A percentile compares a stretch with the other conserved stretches of the same genome.
phyloP scores from a whole-genome alignment of 257 asterid species.

The Parsonsia alboflavescens region DNA sequence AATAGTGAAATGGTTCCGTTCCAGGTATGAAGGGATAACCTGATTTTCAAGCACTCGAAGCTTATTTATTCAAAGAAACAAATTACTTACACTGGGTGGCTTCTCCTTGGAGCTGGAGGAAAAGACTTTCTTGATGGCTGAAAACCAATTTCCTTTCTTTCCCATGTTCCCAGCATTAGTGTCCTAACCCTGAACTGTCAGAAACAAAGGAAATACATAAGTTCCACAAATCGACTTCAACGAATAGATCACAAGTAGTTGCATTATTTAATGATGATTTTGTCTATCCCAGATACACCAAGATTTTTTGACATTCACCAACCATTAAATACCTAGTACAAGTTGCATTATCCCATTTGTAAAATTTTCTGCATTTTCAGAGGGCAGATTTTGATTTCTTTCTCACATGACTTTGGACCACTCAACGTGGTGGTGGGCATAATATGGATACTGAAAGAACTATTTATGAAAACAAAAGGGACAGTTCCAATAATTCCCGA shows the following conservation, averaged over 20 bases:
- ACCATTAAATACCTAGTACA: constrained; percentile 6
- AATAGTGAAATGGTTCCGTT: neutral
- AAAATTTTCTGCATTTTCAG: constrained; percentile 2
- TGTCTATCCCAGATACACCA: neutral
- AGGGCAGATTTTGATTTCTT: neutral
- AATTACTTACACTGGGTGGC: constrained; percentile 48
- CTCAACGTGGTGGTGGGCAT: neutral
- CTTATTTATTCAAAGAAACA: neutral
- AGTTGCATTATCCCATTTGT: constrained; percentile 2
- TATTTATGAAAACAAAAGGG: constrained; percentile 1
- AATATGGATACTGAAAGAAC: neutral
- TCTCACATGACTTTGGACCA: constrained; percentile 1
- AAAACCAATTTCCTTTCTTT: constrained; percentile 94
- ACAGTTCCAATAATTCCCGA: neutral
- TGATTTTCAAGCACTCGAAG: neutral
- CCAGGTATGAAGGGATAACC: neutral
- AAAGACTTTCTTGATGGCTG: constrained; percentile 85
- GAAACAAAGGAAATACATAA: constrained; percentile 11
- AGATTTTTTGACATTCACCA: neutral
- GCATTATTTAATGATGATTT: neutral
- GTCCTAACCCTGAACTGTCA: constrained; percentile 36
- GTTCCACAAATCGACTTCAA: neutral
- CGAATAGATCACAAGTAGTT: neutral
- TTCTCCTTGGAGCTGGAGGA: constrained; percentile 67
- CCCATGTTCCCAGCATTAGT: constrained; percentile 92